Percentiles rank a stretch among this genome's conserved stretches.
Evolutionary conservation across 805 yeast species (phyloP).

Genomic region (Lipomyces yamanashiensis): DNA sequence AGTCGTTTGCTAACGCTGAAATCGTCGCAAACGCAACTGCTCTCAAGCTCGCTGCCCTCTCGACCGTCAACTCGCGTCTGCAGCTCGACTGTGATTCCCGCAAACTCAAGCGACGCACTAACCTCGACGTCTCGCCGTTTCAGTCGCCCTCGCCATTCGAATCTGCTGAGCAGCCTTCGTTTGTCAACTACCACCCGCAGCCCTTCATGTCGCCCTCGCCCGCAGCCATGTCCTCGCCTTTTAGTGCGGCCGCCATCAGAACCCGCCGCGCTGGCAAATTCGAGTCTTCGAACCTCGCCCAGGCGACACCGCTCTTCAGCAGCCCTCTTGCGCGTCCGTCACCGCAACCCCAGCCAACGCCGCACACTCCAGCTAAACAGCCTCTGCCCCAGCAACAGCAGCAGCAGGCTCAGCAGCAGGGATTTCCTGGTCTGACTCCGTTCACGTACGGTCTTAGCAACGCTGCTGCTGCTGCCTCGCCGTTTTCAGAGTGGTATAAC

Average conservation of each 20-base stretch:
- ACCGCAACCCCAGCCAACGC: slow-evolving; percentile 2
- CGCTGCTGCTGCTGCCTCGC: slow-evolving; percentile 3
- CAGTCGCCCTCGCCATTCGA: background rate
- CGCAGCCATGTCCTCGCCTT: slow-evolving; percentile 15
- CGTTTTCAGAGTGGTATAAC: slow-evolving; percentile 22
- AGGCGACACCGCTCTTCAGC: slow-evolving; percentile 1
- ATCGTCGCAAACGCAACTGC: slow-evolving; percentile 47
- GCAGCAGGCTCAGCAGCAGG: slow-evolving; percentile 16
- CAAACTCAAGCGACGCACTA: slow-evolving; percentile 39
- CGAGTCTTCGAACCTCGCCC: slow-evolving; percentile 7
- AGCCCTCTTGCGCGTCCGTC: slow-evolving; percentile 8
- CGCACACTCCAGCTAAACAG: slow-evolving; percentile 5
- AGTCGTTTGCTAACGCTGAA: slow-evolving; percentile 39
- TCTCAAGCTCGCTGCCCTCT: slow-evolving; percentile 68
- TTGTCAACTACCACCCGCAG: background rate
- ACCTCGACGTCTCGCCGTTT: background rate
- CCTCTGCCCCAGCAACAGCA: background rate
- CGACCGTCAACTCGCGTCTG: slow-evolving; percentile 63
- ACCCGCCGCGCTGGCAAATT: slow-evolving; percentile 11
- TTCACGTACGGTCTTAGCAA: slow-evolving; percentile 9
- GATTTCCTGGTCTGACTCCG: slow-evolving; percentile 13
- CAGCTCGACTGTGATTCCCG: slow-evolving; percentile 48
- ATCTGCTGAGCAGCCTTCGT: background rate
- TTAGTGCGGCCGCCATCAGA: slow-evolving; percentile 14
- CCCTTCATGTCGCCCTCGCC: slow-evolving; percentile 25